A percentile compares a stretch with the other conserved stretches of the same genome.
These are phyloP conservation scores for Fusarium drepaniforme DNA, from an alignment of 2,329 filamentous ascomycete species.

Conservation along the genomic window DNA sequence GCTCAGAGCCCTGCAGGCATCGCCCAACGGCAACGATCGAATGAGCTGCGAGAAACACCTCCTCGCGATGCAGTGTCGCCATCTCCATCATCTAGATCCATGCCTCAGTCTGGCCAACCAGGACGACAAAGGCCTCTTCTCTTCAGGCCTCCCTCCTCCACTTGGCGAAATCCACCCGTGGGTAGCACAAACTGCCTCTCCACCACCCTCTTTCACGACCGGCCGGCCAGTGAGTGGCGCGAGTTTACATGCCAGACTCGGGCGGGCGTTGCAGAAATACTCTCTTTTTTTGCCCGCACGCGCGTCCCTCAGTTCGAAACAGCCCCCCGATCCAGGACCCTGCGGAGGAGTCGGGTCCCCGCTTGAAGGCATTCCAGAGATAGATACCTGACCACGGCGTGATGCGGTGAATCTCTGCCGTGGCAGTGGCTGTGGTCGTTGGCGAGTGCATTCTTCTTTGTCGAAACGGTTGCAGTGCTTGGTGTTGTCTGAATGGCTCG, in stretches of 20 bases:
- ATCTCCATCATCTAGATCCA: slow-evolving; percentile 19
- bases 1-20: neutral
- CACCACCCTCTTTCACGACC: slow-evolving; percentile 14
- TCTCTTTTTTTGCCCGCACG: slow-evolving; percentile 25
- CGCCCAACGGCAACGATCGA: neutral
- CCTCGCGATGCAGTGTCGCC: neutral
- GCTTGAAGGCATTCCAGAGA: slow-evolving; percentile 13
- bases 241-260: slow-evolving; percentile 39
- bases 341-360: slow-evolving; percentile 15
- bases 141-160: slow-evolving; percentile 15
- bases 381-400: neutral
- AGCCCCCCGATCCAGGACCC: slow-evolving; percentile 23
- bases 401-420: slow-evolving; percentile 10
- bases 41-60: neutral
- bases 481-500: slow-evolving; percentile 18
- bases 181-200: slow-evolving; percentile 9
- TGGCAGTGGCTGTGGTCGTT: neutral
- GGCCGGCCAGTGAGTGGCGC: slow-evolving; percentile 27
- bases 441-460: neutral
- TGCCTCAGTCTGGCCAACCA: slow-evolving; percentile 29
- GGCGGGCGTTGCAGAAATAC: slow-evolving; percentile 25
- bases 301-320: slow-evolving; percentile 38
- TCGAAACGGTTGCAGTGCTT: slow-evolving; percentile 1
- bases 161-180: slow-evolving; percentile 4
- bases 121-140: neutral